These are phyloP conservation scores for Fusarium lyarnte DNA, from an alignment of 2,329 filamentous ascomycete genomes.

Conservation along the genomic window DNA sequence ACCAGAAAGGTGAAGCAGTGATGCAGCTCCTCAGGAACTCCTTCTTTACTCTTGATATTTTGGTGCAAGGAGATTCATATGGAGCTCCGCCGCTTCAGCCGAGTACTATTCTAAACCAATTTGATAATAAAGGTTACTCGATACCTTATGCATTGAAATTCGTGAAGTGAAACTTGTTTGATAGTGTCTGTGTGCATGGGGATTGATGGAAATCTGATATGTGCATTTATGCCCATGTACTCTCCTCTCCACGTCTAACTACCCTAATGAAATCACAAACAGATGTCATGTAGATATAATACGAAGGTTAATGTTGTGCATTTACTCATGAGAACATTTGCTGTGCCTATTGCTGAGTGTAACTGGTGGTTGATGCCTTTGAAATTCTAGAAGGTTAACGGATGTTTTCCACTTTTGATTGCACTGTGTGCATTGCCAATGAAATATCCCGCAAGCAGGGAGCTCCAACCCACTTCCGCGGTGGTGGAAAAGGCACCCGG, in stretches of 20 bases:
- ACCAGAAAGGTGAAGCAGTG: background rate
- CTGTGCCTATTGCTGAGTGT: background rate
- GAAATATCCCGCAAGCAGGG: rapidly evolving
- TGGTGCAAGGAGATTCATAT: rapidly evolving
- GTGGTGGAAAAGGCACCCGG: background rate
- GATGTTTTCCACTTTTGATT: background rate
- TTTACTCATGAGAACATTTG: background rate
- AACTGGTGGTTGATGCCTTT: background rate
- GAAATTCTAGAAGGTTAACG: background rate
- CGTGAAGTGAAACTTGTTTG: background rate
- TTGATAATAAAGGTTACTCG: no score
- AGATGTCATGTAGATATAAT: rapidly evolving
- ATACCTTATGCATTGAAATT: no score
- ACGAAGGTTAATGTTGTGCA: rapidly evolving
- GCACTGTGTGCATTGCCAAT: background rate
- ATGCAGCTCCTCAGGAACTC: background rate
- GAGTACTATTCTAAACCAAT: no score
- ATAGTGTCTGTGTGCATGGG: background rate
- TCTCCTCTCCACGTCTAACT: rapidly evolving
- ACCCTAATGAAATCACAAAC: rapidly evolving
- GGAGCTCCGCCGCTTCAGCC: background rate
- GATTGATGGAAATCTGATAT: background rate
- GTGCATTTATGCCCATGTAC: no score
- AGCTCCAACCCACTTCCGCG: background rate
- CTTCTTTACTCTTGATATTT: background rate